Base-by-base conservation (phyloP, 139 green algal species). In the Chlorella sp. region DNA sequence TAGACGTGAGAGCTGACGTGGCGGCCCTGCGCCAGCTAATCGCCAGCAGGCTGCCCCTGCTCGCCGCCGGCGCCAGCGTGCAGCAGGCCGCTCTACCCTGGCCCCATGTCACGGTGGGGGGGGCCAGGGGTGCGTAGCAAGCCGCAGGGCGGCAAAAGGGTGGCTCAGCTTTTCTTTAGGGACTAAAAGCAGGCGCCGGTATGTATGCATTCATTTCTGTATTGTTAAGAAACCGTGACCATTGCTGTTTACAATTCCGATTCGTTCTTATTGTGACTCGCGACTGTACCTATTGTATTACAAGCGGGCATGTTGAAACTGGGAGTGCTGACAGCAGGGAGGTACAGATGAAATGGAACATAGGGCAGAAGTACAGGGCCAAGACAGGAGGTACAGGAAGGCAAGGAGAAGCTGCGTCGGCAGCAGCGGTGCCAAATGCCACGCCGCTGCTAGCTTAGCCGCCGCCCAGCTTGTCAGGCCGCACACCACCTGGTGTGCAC, bases 1-100 rank as follows among this genome's bases (percentile, higher is more conserved):
- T 97, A 64, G 95, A 98, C 85, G 86, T 98, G 16, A 83, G 93
- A 0, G 95, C 97, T 9, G 93, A 98, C 83, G 68, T 97, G 16
- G 42, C 84, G 24, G 90, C 89, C 3, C 66, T 97, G 36, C 81
- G 90, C 39, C 66, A 57, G 22, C 90, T 97, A 42, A 91, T 97
- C 79, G 90, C 92, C 21, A 89, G 86, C 73, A 85, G 95, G 11
- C 85, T 97, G 85, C 94, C 94, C 24, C 90, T 93, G 64, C 92
- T 97, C 30, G 95, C 90, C 80, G 84, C 60, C 1, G 93, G 94
- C 21, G 89, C 85, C 15, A 80, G 73, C 18, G 93, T 96, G 12
- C 48, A 88, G 24, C 77, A 94, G 30, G 95, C 93, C 1, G 75
- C 81, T 2, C 78, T 96, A 5, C 93, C 93, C 19, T 97, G 94